Evolutionary conservation across 106 monocot genomes (phyloP).

Genomic region (Vanilla planifolia): DNA sequence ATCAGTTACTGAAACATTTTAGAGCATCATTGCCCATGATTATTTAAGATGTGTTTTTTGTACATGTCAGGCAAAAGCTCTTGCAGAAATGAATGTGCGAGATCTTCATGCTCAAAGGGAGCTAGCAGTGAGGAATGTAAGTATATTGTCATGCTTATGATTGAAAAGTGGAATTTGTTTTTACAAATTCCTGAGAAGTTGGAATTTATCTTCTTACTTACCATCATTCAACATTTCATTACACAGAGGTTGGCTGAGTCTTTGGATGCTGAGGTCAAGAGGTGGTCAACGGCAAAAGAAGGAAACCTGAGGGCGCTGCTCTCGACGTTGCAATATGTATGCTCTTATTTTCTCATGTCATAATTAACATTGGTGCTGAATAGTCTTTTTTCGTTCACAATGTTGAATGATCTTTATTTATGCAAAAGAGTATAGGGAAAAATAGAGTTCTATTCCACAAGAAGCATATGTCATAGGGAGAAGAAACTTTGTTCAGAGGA

Average conservation of each 20-base stretch:
- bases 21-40: not conserved
- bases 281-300: slow-evolving; percentile 97
- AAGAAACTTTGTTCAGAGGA: too few relatives aligned
- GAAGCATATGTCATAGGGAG: too few relatives aligned
- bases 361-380: too few relatives aligned
- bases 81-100: slow-evolving; percentile 87
- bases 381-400: too few relatives aligned
- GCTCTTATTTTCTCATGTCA: slow-evolving; percentile 5
- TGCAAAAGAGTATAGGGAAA: too few relatives aligned
- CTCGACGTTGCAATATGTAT: slow-evolving; percentile 95
- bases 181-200: too few relatives aligned
- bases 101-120: slow-evolving; percentile 90
- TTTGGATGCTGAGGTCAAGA: slow-evolving; percentile 73
- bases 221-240: slow-evolving; percentile 6
- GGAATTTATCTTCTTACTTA: not conserved
- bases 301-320: slow-evolving; percentile 91
- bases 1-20: not conserved
- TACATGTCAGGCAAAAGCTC: slow-evolving; percentile 74
- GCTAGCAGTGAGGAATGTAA: slow-evolving; percentile 93
- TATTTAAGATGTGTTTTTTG: not conserved
- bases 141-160: not conserved
- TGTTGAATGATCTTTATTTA: too few relatives aligned
- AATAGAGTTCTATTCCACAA: too few relatives aligned
- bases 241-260: slow-evolving; percentile 82
- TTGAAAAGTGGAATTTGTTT: not conserved